Base-by-base conservation (phyloP, 2,329 filamentous ascomycete genomes). In the Venturia aucupariae region DNA sequence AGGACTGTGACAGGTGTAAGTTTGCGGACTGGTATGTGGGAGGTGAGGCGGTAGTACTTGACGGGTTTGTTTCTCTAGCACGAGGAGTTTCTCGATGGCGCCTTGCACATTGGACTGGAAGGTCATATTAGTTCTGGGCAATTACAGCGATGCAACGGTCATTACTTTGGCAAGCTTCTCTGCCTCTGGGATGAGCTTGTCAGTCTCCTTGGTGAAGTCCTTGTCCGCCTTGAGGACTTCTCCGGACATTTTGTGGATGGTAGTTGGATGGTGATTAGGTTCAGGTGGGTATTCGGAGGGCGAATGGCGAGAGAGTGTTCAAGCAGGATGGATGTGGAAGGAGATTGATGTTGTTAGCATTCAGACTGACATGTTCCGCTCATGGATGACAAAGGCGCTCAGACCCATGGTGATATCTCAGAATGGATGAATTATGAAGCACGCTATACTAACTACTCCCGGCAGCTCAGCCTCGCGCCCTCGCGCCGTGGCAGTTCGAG, bases 161-260 rank as follows among this genome's bases (percentile, higher is more conserved):
- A 38, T 68, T 78, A 94, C 92, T 84, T 92, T 88, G 70, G 92
- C 92, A 71, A 96, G 85, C 80, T 89, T 83, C 82, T 97, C 87
- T 66, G 92, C 91, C 79, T 97, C 92, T 61, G 91, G 90, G 70
- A 99, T 87, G 78, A 90, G 86, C 79, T 89, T 86, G 82, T 97
- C 92, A 73, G 90, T 91, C 79, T 97, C 92, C 81, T 96, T 96
- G 74, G 90, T 89, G 85, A 90, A 97, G 86, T 99, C 94, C 88
- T 96, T 97, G 83, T 99, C 94, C 74, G 93, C 90, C 85, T 95
- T 96, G 77, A 94, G 76, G 71, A 86, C 79, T 73, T 84, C 79
- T 78, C 86, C 86, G 79, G 92, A 89, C 92, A 96, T 96, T 75
- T 59, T 59, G 30, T 41, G 30, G 35, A 41, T 8, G 51, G 51